Evolutionary conservation across 1,284 basidiomycete genomes (phyloP), one percentile per base, ranked within the genome.

Genomic region (Microbotryum intermedium): DNA sequence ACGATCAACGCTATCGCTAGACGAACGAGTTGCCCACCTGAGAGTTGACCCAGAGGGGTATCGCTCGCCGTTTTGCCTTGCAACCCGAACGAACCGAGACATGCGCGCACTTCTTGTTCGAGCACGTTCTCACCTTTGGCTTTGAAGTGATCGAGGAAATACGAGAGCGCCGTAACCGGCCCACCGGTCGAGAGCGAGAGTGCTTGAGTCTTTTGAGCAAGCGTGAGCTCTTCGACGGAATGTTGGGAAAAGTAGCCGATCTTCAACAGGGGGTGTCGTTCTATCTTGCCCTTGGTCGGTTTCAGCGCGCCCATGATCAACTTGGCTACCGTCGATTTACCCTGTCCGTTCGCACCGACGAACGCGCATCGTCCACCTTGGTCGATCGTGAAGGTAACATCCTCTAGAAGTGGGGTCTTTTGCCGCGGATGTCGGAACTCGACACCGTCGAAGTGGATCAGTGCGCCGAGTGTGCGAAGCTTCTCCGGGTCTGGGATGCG

Each of bases 331-430:
- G 85, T 87, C 28, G 82, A 82, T 73, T 86, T 86, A 30, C 80
- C 80, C 65, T 76, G 72, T 0, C 80, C 80, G 68, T 81, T 81
- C 67, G 73, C 72, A 0, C 85, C 85, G 8, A 85, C 78, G 21
- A 86, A 73, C 0, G 80, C 84, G 20, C 82, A 76, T 18, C 84
- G 77, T 25, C 80, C 80, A 8, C 80, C 79, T 6, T 80, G 80
- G 13, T 80, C 77, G 30, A 87, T 73, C 21, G 81, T 80, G n/a
- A 87, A 73, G 4, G 76, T 79, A 8, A 86, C 77, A 16, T 78
- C 78, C 56, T 78, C 75, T 44, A 88, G 70, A 30, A 83, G 74
- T 21, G 76, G 70, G 50, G 69, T 74, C 20, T 61, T 62, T 5
- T 62, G 53, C 18, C 65, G 65, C 0, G 69, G 64, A 67, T 82